Percentiles rank a stretch among this genome's conserved stretches.
phyloP scores from a whole-genome alignment of 1,139 yeast species.

The Maudiozyma humilis region DNA sequence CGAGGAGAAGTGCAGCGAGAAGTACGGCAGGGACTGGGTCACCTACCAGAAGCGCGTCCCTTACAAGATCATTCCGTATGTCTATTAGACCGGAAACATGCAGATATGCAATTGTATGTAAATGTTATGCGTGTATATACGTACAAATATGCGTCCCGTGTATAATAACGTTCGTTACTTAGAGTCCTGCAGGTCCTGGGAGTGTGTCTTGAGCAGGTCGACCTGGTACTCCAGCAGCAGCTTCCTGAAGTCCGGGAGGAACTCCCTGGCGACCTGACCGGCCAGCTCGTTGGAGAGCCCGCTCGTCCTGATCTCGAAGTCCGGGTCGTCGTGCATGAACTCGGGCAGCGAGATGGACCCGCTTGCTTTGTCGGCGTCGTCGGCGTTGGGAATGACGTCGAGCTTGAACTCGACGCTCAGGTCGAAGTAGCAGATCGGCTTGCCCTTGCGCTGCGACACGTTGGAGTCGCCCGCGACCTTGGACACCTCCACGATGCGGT shows the following conservation, averaged over 20 bases:
- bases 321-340: constrained; percentile 67
- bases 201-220: constrained; percentile 54
- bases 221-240: constrained; percentile 51
- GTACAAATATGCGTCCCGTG: constrained; percentile 2
- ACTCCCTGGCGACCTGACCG: constrained; percentile 36
- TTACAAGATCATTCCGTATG: constrained; percentile 79
- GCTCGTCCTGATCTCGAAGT: constrained; percentile 47
- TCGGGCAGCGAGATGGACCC: constrained; percentile 50
- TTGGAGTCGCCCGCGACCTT: constrained; percentile 66
- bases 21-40: constrained; percentile 81
- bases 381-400: constrained; percentile 30
- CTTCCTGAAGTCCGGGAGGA: constrained; percentile 44
- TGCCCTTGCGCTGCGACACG: constrained; percentile 75
- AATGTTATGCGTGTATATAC: constrained; percentile 4
- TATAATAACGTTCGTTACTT: neutral
- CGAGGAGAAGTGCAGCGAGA: constrained; percentile 78
- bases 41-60: constrained; percentile 76
- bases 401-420: constrained; percentile 45
- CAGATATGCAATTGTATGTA: neutral
- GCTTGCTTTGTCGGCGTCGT: constrained; percentile 20
- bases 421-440: constrained; percentile 67
- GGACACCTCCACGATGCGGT: constrained; percentile 35
- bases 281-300: constrained; percentile 35
- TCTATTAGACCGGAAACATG: constrained; percentile 41
- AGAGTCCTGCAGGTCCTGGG: constrained; percentile 47